phyloP scores from a whole-genome alignment of 1,139 yeast species.

The Hemisphaericaspora lyxosophila region DNA sequence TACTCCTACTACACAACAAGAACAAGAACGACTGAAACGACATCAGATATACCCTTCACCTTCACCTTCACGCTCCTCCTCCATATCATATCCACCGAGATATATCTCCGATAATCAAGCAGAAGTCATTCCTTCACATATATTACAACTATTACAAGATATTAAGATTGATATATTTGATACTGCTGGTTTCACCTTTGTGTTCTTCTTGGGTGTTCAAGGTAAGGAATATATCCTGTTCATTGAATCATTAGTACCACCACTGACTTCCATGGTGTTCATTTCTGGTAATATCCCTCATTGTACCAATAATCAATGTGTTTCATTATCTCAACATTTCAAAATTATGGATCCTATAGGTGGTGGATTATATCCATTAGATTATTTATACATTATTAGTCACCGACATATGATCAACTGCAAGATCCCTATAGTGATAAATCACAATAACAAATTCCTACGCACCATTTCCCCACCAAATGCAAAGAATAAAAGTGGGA shows the following conservation, averaged over 20 bases:
- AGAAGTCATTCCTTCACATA: constrained; percentile 1
- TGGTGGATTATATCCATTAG: constrained; percentile 51
- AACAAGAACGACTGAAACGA: neutral
- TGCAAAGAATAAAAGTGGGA: constrained; percentile 5
- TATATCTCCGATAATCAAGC: constrained; percentile 6
- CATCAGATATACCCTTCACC: neutral
- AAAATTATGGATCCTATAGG: constrained; percentile 48
- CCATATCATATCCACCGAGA: constrained; percentile 6
- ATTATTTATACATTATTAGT: constrained; percentile 37
- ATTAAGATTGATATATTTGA: constrained; percentile 3
- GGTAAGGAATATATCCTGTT: constrained; percentile 27
- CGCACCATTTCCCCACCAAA: constrained; percentile 9
- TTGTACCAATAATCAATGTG: constrained; percentile 17
- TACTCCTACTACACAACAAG: neutral
- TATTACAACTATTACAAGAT: constrained; percentile 1
- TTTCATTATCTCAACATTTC: constrained; percentile 25
- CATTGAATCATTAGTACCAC: constrained; percentile 12
- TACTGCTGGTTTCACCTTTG: constrained; percentile 11
- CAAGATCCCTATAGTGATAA: constrained; percentile 23
- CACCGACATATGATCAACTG: constrained; percentile 23
- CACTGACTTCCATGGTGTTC: constrained; percentile 16
- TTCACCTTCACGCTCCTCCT: constrained; percentile 1
- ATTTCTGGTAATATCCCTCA: constrained; percentile 7
- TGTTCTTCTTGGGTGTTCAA: constrained; percentile 30
- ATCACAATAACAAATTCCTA: constrained; percentile 13